Percentiles rank a stretch among this genome's conserved stretches.
These are phyloP conservation scores for Fraxinus platypoda DNA, from an alignment of 305 asterid genomes.

Conservation along the genomic window DNA sequence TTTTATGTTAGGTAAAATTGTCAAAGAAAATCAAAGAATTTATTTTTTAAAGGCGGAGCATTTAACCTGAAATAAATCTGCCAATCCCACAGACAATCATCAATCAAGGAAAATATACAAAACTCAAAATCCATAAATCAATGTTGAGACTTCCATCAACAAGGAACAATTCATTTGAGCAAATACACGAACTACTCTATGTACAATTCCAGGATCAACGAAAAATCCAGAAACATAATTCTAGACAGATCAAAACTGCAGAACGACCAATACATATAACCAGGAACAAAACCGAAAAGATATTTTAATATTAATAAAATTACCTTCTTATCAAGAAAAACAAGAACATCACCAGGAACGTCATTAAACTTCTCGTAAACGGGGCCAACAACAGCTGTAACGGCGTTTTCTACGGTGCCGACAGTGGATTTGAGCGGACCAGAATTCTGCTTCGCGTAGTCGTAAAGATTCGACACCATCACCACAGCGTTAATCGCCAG, in stretches of 20 bases:
- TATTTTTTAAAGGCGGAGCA: background rate
- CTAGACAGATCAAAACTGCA: background rate
- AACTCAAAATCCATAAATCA: background rate
- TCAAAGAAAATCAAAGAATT: background rate
- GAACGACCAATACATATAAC: background rate
- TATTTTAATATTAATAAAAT: background rate
- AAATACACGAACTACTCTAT: background rate
- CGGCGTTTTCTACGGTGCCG: slow-evolving; percentile 40
- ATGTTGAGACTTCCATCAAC: background rate
- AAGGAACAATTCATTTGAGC: background rate
- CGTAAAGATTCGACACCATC: slow-evolving; percentile 39
- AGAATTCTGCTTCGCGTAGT: slow-evolving; percentile 37
- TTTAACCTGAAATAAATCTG: background rate
- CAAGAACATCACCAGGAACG: slow-evolving; percentile 27
- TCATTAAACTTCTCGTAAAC: slow-evolving; percentile 31
- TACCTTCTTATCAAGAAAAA: slow-evolving; percentile 12
- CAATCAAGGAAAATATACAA: background rate
- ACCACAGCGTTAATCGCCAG: slow-evolving; percentile 46
- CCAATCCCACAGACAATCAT: background rate
- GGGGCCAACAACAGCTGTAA: slow-evolving; percentile 35
- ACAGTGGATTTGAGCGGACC: slow-evolving; percentile 45
- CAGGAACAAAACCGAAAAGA: background rate
- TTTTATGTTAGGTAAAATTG: background rate
- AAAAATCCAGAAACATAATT: background rate
- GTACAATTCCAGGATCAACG: background rate